phyloP scores from a whole-genome alignment of 495 filamentous ascomycete species.

The Massariosphaeria phaeospora region DNA sequence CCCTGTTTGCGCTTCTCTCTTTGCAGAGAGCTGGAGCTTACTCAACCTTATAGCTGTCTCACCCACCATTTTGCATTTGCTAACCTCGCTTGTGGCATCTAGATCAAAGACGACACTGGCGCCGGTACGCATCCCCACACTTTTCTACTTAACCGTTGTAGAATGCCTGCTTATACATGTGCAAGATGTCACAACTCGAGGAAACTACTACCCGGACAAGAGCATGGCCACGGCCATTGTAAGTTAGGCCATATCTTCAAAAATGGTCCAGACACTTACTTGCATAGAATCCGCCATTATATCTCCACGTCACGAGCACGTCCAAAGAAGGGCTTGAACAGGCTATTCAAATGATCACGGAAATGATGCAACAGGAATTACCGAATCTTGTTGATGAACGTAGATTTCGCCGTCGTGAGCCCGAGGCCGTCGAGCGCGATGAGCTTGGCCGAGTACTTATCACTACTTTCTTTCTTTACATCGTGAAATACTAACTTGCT shows the following conservation, averaged over 20 bases:
- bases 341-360: slow-evolving; percentile 78
- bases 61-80: slow-evolving; percentile 78
- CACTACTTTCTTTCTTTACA: neutral
- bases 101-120: slow-evolving; percentile 99
- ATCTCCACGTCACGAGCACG: slow-evolving; percentile 91
- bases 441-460: slow-evolving; percentile 76
- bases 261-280: too few relatives aligned
- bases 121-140: slow-evolving; percentile 81
- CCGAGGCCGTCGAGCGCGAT: slow-evolving; percentile 87
- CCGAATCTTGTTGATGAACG: slow-evolving; percentile 94
- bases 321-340: slow-evolving; percentile 86
- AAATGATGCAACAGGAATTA: slow-evolving; percentile 93
- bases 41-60: slow-evolving; percentile 60
- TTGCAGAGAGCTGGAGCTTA: slow-evolving; percentile 73
- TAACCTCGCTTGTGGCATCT: slow-evolving; percentile 89
- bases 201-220: slow-evolving; percentile 94
- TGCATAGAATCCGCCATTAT: slow-evolving; percentile 79
- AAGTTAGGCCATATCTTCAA: slow-evolving; percentile 45
- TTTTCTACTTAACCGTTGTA: slow-evolving; percentile 34
- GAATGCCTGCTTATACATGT: slow-evolving; percentile 54
- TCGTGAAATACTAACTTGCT: slow-evolving; percentile 33
- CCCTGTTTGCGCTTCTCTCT: slow-evolving; percentile 42
- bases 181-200: slow-evolving; percentile 98
- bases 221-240: slow-evolving; percentile 91
- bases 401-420: slow-evolving; percentile 82